Evolutionary conservation across 73 alveolate genomes (phyloP).

Genomic region (Tetrahymena thermophila): DNA sequence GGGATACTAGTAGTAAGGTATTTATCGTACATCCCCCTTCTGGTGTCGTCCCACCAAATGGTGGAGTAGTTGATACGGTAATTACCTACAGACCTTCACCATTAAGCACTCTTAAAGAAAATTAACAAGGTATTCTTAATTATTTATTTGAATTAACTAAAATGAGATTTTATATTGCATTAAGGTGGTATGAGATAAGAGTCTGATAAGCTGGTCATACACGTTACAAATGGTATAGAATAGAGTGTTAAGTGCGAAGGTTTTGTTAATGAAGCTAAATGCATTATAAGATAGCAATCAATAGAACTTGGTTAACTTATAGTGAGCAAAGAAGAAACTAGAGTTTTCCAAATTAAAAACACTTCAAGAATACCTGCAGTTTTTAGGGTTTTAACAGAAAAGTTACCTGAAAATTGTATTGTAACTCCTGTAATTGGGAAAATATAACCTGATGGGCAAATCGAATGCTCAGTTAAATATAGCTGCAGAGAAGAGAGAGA

Average conservation of each 20-base stretch:
- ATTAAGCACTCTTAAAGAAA: not conserved
- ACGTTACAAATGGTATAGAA: constrained; percentile 79
- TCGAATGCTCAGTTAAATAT: constrained; percentile 73
- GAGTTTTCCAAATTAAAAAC: constrained; percentile 64
- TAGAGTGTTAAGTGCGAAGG: constrained; percentile 79
- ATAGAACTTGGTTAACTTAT: constrained; percentile 74
- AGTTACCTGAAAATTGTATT: constrained; percentile 60
- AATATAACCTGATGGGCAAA: constrained; percentile 74
- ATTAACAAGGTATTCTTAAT: not conserved
- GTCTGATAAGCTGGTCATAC: constrained; percentile 71
- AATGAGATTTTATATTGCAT: not conserved
- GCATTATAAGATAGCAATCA: constrained; percentile 54
- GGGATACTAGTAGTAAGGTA: constrained; percentile 15
- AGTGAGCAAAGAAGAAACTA: constrained; percentile 72
- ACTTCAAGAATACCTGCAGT: constrained; percentile 67
- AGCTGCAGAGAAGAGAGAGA: constrained; percentile 81
- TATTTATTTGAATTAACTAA: not conserved
- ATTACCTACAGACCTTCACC: constrained; percentile 21
- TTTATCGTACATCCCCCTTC: not conserved
- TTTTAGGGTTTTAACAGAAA: constrained; percentile 53
- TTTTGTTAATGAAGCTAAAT: constrained; percentile 77
- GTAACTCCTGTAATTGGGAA: constrained; percentile 69
- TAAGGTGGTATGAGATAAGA: constrained; percentile 48
- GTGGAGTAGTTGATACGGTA: constrained; percentile 14
- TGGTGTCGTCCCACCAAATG: not conserved